phyloP scores from a whole-genome alignment of 176 grass and related monocot species.

The Juncus effusus region DNA sequence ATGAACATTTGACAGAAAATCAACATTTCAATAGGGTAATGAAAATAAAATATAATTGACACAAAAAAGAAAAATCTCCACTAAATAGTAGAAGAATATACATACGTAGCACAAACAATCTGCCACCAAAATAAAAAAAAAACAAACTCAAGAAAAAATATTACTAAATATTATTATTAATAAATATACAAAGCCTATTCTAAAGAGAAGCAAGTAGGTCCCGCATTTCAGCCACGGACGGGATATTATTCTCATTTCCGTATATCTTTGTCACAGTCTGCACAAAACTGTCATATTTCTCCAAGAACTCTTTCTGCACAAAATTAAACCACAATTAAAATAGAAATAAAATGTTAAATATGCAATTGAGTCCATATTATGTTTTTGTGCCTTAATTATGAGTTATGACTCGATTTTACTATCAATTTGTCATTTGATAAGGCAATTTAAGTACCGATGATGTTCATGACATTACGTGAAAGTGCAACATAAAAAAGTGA shows the following conservation, averaged over 20 bases:
- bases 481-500: too few relatives aligned
- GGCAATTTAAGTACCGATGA: too few relatives aligned
- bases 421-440: background rate
- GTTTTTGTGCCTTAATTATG: background rate
- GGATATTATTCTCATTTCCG: slow-evolving; percentile 58
- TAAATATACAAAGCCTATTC: slow-evolving; percentile 20
- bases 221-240: slow-evolving; percentile 65
- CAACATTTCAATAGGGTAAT: too few relatives aligned
- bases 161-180: slow-evolving; percentile 8
- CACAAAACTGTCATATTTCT: slow-evolving; percentile 92
- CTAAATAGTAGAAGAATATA: too few relatives aligned
- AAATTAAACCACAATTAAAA: background rate
- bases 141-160: slow-evolving; percentile 1
- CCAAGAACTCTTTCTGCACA: slow-evolving; percentile 93
- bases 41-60: too few relatives aligned
- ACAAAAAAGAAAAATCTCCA: too few relatives aligned
- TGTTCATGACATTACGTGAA: too few relatives aligned
- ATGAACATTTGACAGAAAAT: too few relatives aligned
- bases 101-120: too few relatives aligned
- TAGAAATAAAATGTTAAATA: slow-evolving; percentile 1
- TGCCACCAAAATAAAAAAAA: background rate
- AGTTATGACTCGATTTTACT: background rate
- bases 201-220: slow-evolving; percentile 55
- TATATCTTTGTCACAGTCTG: slow-evolving; percentile 82
- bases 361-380: too few relatives aligned